A percentile compares a stretch with the other conserved stretches of the same genome.
These are phyloP conservation scores for Euphrasia confusa DNA, from an alignment of 257 asterid genomes.

Conservation along the genomic window DNA sequence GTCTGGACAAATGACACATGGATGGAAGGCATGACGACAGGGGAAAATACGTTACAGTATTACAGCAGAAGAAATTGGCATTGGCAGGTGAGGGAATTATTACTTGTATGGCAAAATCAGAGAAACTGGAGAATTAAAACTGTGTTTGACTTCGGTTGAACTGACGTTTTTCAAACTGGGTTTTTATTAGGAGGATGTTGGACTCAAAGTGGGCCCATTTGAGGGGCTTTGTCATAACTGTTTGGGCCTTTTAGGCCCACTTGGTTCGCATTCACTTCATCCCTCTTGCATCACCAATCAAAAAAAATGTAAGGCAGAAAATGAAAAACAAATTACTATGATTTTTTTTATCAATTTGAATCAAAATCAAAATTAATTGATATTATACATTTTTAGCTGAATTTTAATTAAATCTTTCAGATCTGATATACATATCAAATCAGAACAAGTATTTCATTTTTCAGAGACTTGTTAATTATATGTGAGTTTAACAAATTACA, in stretches of 20 bases:
- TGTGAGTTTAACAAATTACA: no score
- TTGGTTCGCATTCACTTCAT: background rate
- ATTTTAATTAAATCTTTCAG: no score
- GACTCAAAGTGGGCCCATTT: conserved; percentile 19
- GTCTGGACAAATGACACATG: conserved; percentile 15
- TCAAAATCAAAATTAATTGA: no score
- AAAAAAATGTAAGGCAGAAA: no score
- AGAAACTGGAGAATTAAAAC: background rate
- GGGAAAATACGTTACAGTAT: background rate
- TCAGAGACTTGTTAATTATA: no score
- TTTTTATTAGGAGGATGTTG: background rate
- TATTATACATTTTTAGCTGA: no score
- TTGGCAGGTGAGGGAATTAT: background rate
- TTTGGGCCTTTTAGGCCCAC: conserved; percentile 20
- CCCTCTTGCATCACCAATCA: background rate
- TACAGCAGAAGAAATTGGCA: background rate
- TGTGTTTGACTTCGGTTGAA: conserved; percentile 8
- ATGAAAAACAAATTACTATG: no score
- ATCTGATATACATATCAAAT: no score
- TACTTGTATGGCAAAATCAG: background rate
- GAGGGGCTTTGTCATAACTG: background rate
- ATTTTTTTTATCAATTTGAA: no score
- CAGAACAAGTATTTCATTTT: no score
- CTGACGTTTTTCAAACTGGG: conserved; percentile 11
- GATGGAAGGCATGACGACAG: conserved; percentile 22